phyloP scores from a whole-genome alignment of 768 basidiomycete genomes.

The Roridomyces roridus region DNA sequence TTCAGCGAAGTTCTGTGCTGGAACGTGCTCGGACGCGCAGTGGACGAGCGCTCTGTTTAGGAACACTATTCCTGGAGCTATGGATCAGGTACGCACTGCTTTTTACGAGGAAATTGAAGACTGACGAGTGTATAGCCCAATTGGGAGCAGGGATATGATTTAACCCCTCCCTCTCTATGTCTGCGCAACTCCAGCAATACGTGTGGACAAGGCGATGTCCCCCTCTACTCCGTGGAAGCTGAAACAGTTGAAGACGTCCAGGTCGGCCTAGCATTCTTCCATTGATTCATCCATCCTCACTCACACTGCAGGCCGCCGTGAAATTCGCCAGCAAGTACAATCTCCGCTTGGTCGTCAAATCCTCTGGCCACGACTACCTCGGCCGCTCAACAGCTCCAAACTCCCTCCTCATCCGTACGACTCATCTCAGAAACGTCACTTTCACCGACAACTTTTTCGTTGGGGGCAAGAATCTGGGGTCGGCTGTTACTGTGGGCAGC shows the following conservation, averaged over 20 bases:
- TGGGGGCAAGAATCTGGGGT: conserved; percentile 22
- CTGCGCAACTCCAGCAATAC: conserved; percentile 20
- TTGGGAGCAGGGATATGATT: conserved; percentile 21
- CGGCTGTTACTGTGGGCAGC: conserved; percentile 32
- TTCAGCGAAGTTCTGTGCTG: conserved; percentile 18
- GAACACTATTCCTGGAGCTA: conserved; percentile 16
- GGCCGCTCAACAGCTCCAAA: conserved; percentile 49
- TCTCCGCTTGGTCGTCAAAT: conserved; percentile 34
- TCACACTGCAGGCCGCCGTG: conserved; percentile 32
- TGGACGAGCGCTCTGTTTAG: conserved; percentile 22
- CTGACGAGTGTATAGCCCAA: background rate
- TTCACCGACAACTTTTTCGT: conserved; percentile 33
- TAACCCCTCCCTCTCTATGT: conserved; percentile 13
- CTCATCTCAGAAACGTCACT: conserved; percentile 39
- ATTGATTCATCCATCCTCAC: background rate
- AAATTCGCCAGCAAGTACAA: conserved; percentile 36
- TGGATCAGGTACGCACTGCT: conserved; percentile 9
- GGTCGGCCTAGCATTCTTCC: background rate
- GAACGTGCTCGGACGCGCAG: conserved; percentile 18
- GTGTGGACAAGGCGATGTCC: conserved; percentile 51
- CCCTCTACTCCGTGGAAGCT: conserved; percentile 48
- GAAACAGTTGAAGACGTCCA: conserved; percentile 42
- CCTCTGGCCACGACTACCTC: conserved; percentile 47
- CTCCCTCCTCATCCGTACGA: conserved; percentile 48
- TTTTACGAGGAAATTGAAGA: background rate